These are phyloP conservation scores for Mucuna pruriens DNA, from an alignment of 306 rosid genomes.

Conservation along the genomic window DNA sequence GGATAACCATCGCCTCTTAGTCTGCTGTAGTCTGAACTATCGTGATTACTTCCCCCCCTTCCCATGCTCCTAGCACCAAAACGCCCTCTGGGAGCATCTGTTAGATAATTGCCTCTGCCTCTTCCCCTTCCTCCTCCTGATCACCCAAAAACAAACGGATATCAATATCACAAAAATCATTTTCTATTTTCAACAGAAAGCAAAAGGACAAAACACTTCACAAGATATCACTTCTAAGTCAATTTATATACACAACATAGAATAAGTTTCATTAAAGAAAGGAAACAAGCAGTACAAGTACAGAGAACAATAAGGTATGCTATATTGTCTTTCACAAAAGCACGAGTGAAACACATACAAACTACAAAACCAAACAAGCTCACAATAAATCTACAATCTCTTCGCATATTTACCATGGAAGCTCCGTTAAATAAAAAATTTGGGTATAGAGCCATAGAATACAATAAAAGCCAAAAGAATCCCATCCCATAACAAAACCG, in stretches of 20 bases:
- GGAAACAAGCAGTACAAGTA: background rate
- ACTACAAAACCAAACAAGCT: conserved; percentile 1
- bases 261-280: background rate
- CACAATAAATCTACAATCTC: background rate
- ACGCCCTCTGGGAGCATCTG: conserved; percentile 79
- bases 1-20: conserved; percentile 72
- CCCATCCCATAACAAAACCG: background rate
- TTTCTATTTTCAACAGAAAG: background rate
- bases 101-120: conserved; percentile 70
- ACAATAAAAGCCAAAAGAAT: background rate
- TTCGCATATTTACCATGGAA: background rate
- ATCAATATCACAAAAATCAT: conserved; percentile 12
- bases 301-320: background rate
- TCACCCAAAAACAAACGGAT: conserved; percentile 24
- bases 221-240: background rate
- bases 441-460: background rate
- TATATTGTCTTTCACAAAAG: background rate
- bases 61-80: conserved; percentile 68
- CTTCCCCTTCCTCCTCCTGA: conserved; percentile 93
- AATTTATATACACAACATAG: background rate
- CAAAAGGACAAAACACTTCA: background rate
- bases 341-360: background rate
- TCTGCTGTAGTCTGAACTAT: conserved; percentile 61
- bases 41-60: conserved; percentile 76
- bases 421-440: background rate